A percentile compares a stretch with the other conserved stretches of the same genome.
These are phyloP conservation scores for Kregervanrija pseudodelftensis DNA, from an alignment of 805 yeast genomes.

Conservation along the genomic window DNA sequence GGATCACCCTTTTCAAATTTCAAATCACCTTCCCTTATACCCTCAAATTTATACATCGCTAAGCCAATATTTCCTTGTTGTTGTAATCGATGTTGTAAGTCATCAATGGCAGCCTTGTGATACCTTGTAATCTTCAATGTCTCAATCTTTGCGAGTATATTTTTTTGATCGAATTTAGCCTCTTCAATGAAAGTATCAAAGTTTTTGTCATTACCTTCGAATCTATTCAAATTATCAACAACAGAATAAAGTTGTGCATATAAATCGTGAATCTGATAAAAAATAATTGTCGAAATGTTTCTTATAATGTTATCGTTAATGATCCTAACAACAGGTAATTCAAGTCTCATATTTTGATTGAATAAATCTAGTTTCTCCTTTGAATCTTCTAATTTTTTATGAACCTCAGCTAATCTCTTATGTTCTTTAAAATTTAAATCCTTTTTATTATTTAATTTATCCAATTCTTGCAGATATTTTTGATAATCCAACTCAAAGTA, in stretches of 20 bases:
- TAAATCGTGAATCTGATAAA: conserved; percentile 32
- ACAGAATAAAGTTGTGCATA: conserved; percentile 16
- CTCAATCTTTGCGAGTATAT: neutral
- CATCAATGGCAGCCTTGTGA: conserved; percentile 3
- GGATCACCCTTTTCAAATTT: conserved; percentile 36
- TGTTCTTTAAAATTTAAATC: conserved; percentile 33
- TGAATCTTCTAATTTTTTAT: conserved; percentile 24
- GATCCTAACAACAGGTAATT: conserved; percentile 38
- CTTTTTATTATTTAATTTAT: conserved; percentile 16
- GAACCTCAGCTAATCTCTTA: conserved; percentile 26
- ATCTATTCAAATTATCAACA: conserved; percentile 5
- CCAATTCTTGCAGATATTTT: conserved; percentile 14
- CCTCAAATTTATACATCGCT: conserved; percentile 35
- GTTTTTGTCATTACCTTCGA: conserved; percentile 4
- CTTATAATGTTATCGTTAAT: conserved; percentile 27
- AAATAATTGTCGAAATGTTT: conserved; percentile 29
- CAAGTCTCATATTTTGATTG: conserved; percentile 35
- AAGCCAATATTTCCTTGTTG: conserved; percentile 21
- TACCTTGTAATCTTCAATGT: conserved; percentile 2
- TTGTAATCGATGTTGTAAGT: neutral
- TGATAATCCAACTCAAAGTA: conserved; percentile 18
- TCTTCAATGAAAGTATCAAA: conserved; percentile 4
- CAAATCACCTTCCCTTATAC: conserved; percentile 35
- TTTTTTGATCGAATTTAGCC: neutral
- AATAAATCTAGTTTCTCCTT: conserved; percentile 31